A percentile compares a stretch with the other conserved stretches of the same genome.
These are phyloP conservation scores for Scheffersomyces quercinus DNA, from an alignment of 1,139 yeast species.

Conservation along the genomic window DNA sequence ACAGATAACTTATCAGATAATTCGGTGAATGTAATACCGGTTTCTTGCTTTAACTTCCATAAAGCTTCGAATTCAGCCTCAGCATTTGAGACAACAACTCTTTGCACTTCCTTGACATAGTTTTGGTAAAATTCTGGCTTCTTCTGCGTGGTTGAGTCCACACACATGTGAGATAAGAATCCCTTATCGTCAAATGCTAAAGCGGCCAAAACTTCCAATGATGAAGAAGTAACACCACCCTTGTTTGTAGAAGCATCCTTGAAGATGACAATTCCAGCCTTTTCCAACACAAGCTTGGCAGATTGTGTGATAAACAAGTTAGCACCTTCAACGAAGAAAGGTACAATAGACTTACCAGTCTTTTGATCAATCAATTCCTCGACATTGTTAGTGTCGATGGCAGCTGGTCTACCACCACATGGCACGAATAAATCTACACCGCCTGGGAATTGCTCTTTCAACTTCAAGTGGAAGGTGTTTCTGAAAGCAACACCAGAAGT, in stretches of 20 bases:
- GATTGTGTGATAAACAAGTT: constrained; percentile 92
- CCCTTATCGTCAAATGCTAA: constrained; percentile 86
- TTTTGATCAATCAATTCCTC: constrained; percentile 66
- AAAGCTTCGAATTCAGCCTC: constrained; percentile 80
- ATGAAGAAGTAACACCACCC: constrained; percentile 98
- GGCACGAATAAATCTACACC: constrained; percentile 87
- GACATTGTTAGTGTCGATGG: constrained; percentile 87
- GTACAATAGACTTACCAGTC: constrained; percentile 76
- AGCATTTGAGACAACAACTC: constrained; percentile 75
- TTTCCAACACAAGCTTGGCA: constrained; percentile 83
- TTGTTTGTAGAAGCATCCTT: constrained; percentile 97
- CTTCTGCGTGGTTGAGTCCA: constrained; percentile 48
- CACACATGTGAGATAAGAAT: constrained; percentile 76
- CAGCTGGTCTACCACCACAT: constrained; percentile 98
- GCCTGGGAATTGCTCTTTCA: constrained; percentile 58
- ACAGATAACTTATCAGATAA: constrained; percentile 83
- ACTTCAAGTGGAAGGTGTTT: constrained; percentile 81
- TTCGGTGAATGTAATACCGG: constrained; percentile 73
- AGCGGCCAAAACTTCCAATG: constrained; percentile 93
- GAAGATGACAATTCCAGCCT: constrained; percentile 82
- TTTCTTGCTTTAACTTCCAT: constrained; percentile 71
- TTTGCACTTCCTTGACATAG: constrained; percentile 84
- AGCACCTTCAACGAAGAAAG: constrained; percentile 96
- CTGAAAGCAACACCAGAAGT: constrained; percentile 91
- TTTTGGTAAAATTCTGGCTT: constrained; percentile 75